Evolutionary conservation across 306 rosid genomes (phyloP), one percentile per base, ranked within the genome.

Genomic region (Vigna nakashimae): DNA sequence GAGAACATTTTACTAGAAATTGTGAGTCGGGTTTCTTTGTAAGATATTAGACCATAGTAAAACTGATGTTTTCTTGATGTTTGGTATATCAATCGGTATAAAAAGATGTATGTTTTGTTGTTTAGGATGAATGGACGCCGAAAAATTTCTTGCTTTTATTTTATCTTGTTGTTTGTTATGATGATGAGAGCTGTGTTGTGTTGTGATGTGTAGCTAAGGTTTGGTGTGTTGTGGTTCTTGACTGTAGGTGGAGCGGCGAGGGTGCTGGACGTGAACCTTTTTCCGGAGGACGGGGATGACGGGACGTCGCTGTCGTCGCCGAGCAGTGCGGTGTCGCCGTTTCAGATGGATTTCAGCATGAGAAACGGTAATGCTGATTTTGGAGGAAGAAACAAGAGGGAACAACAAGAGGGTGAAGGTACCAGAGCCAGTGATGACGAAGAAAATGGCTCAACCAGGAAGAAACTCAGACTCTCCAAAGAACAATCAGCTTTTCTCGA

Each of bases 401-500:
- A 88, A n/a, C 55, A 82, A 8, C 22, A 32, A 0, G 95, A 86
- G 28, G 52, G 74, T 2, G 96, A 90, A 1, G 81, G 50, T 4
- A 9, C 12, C 88, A 90, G 72, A 77, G 97, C 73, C 24, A 87
- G 87, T 53, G 96, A 92, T 8, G 98, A 94, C 14, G 98, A 94
- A 0, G 97, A 94, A 26, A 90, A 94, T 22, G 98, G 90, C 1
- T 87, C 92, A 12, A 89, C 97, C 11, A 79, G 97, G 62, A 96
- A 96, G 96, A 96, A 96, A 64, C 99, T 96, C 69, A 86, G 99
- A 64, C 96, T 96, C 71, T 88, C 99, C 0, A 96, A 96, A 62
- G 90, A 93, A 7, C 99, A 96, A 69, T 96, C 99, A 0, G 98
- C 98, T 75, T 96, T 91, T 76, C 99, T 96, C 0, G 99, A 96